phyloP scores from a whole-genome alignment of 2,329 filamentous ascomycete genomes.

The Fusarium illudens region DNA sequence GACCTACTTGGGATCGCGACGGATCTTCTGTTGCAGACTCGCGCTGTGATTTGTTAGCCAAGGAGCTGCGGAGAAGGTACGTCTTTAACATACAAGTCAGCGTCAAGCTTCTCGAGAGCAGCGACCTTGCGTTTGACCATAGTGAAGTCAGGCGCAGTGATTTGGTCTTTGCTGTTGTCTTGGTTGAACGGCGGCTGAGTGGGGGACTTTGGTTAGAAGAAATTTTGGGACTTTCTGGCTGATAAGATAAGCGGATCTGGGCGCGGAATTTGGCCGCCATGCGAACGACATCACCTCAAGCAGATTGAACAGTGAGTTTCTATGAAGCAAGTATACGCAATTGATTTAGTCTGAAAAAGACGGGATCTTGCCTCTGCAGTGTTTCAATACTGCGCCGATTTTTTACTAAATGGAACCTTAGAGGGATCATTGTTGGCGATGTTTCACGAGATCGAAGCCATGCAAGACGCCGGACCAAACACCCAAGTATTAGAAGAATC shows the following conservation, averaged over 20 bases:
- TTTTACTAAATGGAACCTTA: background rate
- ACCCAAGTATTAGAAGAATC: background rate
- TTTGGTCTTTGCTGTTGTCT: constrained; percentile 11
- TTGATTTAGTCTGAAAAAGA: background rate
- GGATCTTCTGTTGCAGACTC: constrained; percentile 91
- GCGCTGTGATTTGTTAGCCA: constrained; percentile 62
- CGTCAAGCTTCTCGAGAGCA: constrained; percentile 94
- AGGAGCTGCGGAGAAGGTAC: background rate
- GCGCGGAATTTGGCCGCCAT: constrained; percentile 29
- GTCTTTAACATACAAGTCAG: constrained; percentile 70
- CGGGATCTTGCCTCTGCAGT: background rate
- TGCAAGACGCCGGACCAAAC: background rate
- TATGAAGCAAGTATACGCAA: background rate
- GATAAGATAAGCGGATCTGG: constrained; percentile 30
- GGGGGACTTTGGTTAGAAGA: constrained; percentile 25
- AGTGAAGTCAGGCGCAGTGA: background rate
- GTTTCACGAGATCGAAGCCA: background rate
- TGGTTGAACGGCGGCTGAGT: constrained; percentile 13
- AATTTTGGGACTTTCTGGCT: constrained; percentile 32
- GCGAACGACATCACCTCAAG: background rate
- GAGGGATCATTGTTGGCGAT: background rate
- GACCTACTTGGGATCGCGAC: constrained; percentile 79
- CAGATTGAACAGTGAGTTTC: background rate
- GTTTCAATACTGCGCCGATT: accelerated
- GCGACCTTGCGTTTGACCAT: constrained; percentile 92